A percentile compares a stretch with the other conserved stretches of the same genome.
phyloP scores from a whole-genome alignment of 352 stramenopile species.

The Aphanomyces astaci region DNA sequence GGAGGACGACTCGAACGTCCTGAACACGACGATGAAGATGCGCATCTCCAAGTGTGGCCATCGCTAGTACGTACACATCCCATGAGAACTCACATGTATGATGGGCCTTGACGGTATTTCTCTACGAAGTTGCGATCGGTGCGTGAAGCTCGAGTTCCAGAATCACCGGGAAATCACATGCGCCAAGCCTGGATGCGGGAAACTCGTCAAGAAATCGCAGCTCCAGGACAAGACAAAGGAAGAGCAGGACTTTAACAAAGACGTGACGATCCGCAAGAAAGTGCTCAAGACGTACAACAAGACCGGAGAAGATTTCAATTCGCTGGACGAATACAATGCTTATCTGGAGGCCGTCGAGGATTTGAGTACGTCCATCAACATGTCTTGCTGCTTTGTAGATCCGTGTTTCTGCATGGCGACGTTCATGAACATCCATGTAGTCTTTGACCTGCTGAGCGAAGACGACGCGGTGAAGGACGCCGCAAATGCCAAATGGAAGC shows the following conservation, averaged over 20 bases:
- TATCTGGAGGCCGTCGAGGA: slow-evolving; percentile 81
- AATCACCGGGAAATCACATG: slow-evolving; percentile 82
- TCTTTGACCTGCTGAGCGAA: slow-evolving; percentile 80
- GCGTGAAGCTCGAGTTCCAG: slow-evolving; percentile 83
- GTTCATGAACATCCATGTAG: too few relatives aligned
- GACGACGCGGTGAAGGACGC: slow-evolving; percentile 57
- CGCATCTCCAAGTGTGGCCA: slow-evolving; percentile 86
- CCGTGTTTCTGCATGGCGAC: slow-evolving; percentile 16
- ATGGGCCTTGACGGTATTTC: too few relatives aligned
- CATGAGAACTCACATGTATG: too few relatives aligned
- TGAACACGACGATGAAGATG: slow-evolving; percentile 90
- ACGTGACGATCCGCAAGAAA: slow-evolving; percentile 82
- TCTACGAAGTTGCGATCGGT: slow-evolving; percentile 59
- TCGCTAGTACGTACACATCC: slow-evolving; percentile 56
- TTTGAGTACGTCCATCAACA: slow-evolving; percentile 42
- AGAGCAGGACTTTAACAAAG: slow-evolving; percentile 82
- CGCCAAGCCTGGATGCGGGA: slow-evolving; percentile 48
- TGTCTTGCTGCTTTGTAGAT: neutral
- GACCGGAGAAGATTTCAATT: slow-evolving; percentile 80
- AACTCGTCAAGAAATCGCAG: slow-evolving; percentile 84
- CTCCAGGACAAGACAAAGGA: slow-evolving; percentile 85
- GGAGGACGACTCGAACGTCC: slow-evolving; percentile 82
- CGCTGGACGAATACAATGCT: slow-evolving; percentile 81
- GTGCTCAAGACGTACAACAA: slow-evolving; percentile 87
- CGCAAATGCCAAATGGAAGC: slow-evolving; percentile 79